Evolutionary conservation across 768 basidiomycete genomes (phyloP), one percentile per base, ranked within the genome.

Genomic region (Paxillus rubicundulus): DNA sequence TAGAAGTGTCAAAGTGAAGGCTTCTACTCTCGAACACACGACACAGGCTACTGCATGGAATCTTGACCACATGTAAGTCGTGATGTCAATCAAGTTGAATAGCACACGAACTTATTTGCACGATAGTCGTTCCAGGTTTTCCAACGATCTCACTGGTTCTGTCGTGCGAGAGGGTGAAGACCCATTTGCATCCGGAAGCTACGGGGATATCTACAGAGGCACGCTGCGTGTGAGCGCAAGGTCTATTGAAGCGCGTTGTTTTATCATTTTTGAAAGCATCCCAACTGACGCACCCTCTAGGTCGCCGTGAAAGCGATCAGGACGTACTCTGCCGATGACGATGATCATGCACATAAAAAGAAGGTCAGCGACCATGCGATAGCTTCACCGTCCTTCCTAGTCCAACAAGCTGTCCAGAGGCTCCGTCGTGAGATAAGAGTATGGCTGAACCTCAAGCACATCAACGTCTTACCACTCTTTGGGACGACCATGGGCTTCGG

Each of bases 401-500:
- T 10, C 5, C 13, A 3, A 60, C 13, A 8, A 5, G 12, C 16
- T 48, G 27, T 20, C 21, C 17, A 65, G 63, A 58, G 63, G n/a
- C 60, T 64, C 41, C 56, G 59, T 16, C 63, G 70, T 12, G 70
- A 72, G 48, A 58, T 72, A 28, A 48, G 49, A 9, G 50, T 71
- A 5, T 72, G 71, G 71, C 44, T 61, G 37, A 47, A 28, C 17
- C 62, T 72, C 13, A 41, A 57, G 1, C 70, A 73, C 52, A 39
- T 17, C 20, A 72, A 72, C 27, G 45, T 72, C 5, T 36, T 73
- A 18, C 66, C 68, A 16, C 55, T 72, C 0, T 63, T 61, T 5
- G 70, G 71, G 16, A 61, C 57, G 13, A 55, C 64, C 30, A 50
- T 17, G 1, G 62, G 50, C 28, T 72, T 63, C 47, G 72, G 72